Evolutionary conservation across 495 filamentous ascomycete genomes (phyloP).

Genomic region (Aspergillus coremiiformis): DNA sequence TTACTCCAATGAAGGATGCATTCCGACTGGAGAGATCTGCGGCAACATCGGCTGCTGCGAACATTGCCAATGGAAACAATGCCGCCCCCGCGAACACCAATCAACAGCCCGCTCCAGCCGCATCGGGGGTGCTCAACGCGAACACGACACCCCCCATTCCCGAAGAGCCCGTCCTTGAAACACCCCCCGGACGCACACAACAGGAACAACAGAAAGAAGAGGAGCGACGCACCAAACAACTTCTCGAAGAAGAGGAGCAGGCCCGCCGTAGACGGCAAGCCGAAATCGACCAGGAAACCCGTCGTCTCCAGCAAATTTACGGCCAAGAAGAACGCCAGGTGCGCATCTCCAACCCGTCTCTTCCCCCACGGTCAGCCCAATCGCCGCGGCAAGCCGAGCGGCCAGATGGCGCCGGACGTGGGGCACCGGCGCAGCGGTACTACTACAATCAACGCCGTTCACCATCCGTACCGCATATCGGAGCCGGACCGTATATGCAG

Average conservation of each 20-base stretch:
- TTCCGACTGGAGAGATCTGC: conserved; percentile 66
- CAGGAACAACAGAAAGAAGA: conserved; percentile 55
- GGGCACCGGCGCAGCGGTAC: conserved; percentile 15
- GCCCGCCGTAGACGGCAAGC: conserved; percentile 56
- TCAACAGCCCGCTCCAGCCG: conserved; percentile 3
- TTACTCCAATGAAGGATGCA: conserved; percentile 55
- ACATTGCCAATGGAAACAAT: background rate
- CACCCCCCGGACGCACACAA: conserved; percentile 20
- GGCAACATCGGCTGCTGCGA: background rate
- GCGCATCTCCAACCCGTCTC: conserved; percentile 22
- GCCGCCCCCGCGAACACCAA: background rate
- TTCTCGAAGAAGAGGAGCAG: conserved; percentile 72
- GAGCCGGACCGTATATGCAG: conserved; percentile 24
- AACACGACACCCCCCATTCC: conserved; percentile 11
- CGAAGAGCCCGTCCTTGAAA: conserved; percentile 7
- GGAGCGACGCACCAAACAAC: conserved; percentile 61
- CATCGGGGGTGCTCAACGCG: conserved; percentile 11
- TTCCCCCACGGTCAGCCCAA: conserved; percentile 23
- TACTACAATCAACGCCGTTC: conserved; percentile 12
- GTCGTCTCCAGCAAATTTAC: conserved; percentile 66
- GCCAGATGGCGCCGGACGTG: background rate
- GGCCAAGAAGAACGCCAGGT: conserved; percentile 46
- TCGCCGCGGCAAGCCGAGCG: conserved; percentile 13
- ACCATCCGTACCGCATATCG: conserved; percentile 12
- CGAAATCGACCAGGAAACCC: conserved; percentile 78